Evolutionary conservation across 495 filamentous ascomycete species (phyloP).

Genomic region (Neurospora sp.): DNA sequence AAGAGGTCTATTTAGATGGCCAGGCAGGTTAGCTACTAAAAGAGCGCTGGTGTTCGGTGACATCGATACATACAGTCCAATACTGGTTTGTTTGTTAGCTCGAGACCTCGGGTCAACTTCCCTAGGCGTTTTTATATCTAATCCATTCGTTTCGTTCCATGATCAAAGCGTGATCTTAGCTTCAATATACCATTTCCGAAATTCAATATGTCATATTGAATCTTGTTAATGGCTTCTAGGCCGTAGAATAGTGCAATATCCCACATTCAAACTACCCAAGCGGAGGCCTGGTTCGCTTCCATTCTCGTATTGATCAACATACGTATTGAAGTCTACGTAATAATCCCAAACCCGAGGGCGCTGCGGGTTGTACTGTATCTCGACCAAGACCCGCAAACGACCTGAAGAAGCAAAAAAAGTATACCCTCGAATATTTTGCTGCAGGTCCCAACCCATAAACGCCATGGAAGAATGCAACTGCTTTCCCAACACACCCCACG

Average conservation of each 20-base stretch:
- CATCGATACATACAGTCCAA: neutral
- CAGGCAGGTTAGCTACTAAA: neutral
- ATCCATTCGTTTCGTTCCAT: too few species aligned
- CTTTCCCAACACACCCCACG: neutral
- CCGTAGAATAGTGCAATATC: neutral
- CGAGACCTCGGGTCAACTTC: too few species aligned
- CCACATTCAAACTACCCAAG: neutral
- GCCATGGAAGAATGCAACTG: conserved; percentile 20
- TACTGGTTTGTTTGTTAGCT: too few species aligned
- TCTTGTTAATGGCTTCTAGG: neutral
- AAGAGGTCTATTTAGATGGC: neutral
- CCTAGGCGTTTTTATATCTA: too few species aligned
- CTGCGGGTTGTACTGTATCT: neutral
- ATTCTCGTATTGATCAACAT: neutral
- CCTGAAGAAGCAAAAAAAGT: neutral
- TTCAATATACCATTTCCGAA: too few species aligned
- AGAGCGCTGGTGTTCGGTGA: neutral
- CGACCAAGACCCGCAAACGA: neutral
- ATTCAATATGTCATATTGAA: too few species aligned
- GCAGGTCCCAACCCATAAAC: conserved; percentile 16
- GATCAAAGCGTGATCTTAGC: too few species aligned
- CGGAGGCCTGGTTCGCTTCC: neutral
- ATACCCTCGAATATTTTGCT: conserved; percentile 1
- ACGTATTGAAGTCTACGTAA: neutral
- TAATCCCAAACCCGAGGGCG: neutral